Conservation (phyloP, 352 stramenopile genomes). For the Hyphochytrium catenoides region DNA sequence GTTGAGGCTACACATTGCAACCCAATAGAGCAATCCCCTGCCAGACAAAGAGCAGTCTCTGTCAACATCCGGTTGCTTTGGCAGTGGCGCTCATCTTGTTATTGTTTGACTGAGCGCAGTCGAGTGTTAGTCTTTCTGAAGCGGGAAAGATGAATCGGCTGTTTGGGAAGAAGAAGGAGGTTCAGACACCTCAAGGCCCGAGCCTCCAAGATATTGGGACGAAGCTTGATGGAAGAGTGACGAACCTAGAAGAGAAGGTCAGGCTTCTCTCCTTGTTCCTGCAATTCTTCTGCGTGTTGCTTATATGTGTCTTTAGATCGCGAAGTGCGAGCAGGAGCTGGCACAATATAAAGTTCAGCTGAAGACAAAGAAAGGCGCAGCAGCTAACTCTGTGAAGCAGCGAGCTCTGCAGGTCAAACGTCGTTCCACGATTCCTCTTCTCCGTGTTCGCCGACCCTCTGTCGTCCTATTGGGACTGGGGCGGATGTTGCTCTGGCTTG, state of each 20-base stretch:
- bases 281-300: background rate
- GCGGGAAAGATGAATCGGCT: conserved; percentile 37
- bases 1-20: too few species aligned
- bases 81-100: too few species aligned
- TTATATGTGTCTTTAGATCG: conserved; percentile 19
- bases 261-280: background rate
- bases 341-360: conserved; percentile 50
- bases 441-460: too few species aligned
- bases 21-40: too few species aligned
- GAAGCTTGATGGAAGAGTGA: conserved; percentile 39
- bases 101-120: too few species aligned
- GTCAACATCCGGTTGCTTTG: too few species aligned
- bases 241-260: conserved; percentile 51
- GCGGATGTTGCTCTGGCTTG: too few species aligned
- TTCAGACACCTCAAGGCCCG: conserved; percentile 28
- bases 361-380: conserved; percentile 33
- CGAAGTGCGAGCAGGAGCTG: conserved; percentile 47
- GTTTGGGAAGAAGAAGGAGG: conserved; percentile 55
- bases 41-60: too few species aligned
- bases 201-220: conserved; percentile 47
- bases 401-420: conserved; percentile 54
- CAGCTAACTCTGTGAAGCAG: conserved; percentile 45
- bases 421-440: too few species aligned
- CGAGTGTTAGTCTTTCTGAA: conserved; percentile 2
- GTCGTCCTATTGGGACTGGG: too few species aligned